A percentile compares a stretch with the other conserved stretches of the same genome.
phyloP scores from a whole-genome alignment of 2,329 filamentous ascomycete species.

The Beauveria scarabaeidicola region DNA sequence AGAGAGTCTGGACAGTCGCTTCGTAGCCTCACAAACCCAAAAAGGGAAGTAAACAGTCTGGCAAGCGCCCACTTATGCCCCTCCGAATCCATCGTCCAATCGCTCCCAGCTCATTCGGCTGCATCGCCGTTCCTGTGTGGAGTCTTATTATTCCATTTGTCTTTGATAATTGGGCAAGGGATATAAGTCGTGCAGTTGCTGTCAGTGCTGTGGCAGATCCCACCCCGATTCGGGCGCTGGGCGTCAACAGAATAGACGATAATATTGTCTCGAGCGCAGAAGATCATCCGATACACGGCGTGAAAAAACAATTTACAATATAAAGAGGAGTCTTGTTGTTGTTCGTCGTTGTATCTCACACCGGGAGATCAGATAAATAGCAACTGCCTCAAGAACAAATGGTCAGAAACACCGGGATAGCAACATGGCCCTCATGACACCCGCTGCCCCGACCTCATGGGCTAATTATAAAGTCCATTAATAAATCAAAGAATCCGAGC shows the following conservation, averaged over 20 bases:
- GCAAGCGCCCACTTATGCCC: conserved; percentile 2
- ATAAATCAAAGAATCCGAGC: not conserved
- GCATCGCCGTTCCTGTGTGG: conserved; percentile 4
- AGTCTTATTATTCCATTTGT: conserved; percentile 6
- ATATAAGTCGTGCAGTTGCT: not conserved
- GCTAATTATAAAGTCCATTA: not conserved
- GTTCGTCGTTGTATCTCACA: too few species aligned
- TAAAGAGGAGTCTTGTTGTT: not conserved
- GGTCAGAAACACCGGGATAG: not conserved
- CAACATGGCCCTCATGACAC: not conserved
- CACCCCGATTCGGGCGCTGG: not conserved
- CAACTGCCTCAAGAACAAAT: not conserved
- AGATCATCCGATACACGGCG: not conserved
- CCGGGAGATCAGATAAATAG: too few species aligned
- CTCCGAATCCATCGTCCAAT: not conserved
- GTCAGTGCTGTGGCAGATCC: not conserved
- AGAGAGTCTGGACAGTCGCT: not conserved
- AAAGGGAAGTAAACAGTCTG: conserved; percentile 4
- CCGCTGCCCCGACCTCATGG: not conserved
- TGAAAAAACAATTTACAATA: too few species aligned
- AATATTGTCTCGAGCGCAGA: not conserved
- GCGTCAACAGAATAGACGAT: not conserved
- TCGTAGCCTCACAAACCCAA: not conserved
- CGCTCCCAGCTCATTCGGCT: not conserved
- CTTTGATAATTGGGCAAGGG: conserved; percentile 8